phyloP scores from a whole-genome alignment of 208 protist genomes.

The Vickermania spadyakhi region DNA sequence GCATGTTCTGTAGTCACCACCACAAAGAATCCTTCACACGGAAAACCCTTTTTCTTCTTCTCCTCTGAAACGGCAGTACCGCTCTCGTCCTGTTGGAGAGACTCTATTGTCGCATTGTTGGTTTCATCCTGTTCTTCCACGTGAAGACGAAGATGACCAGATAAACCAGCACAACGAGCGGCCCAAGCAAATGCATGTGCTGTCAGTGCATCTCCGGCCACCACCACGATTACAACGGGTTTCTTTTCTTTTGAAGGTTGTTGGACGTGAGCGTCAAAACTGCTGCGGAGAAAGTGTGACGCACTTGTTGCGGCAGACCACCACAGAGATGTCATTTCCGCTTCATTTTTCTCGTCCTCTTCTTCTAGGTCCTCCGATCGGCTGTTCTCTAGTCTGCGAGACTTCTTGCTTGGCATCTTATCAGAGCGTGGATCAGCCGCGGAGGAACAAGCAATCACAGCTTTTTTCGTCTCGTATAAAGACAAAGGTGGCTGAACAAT shows the following conservation, averaged over 20 bases:
- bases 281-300: slow-evolving; percentile 43
- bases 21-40: slow-evolving; percentile 24
- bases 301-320: slow-evolving; percentile 15
- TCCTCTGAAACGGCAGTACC: slow-evolving; percentile 12
- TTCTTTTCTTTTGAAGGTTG: slow-evolving; percentile 2
- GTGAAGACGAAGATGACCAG: slow-evolving; percentile 25
- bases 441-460: background rate
- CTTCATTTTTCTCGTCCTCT: background rate
- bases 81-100: background rate
- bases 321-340: slow-evolving; percentile 7
- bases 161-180: slow-evolving; percentile 45
- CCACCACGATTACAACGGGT: slow-evolving; percentile 11
- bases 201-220: slow-evolving; percentile 30
- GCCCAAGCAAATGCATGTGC: slow-evolving; percentile 80
- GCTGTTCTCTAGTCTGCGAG: background rate
- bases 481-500: background rate
- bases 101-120: background rate
- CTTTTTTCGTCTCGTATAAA: background rate
- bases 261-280: slow-evolving; percentile 14
- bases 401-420: background rate
- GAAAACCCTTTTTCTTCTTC: too few species aligned
- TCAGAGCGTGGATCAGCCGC: too few species aligned
- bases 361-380: background rate
- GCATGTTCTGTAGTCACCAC: slow-evolving; percentile 29
- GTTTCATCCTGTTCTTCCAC: slow-evolving; percentile 8